phyloP scores from a whole-genome alignment of 169 alveolate species.

The Cardiosporidium cionae region DNA sequence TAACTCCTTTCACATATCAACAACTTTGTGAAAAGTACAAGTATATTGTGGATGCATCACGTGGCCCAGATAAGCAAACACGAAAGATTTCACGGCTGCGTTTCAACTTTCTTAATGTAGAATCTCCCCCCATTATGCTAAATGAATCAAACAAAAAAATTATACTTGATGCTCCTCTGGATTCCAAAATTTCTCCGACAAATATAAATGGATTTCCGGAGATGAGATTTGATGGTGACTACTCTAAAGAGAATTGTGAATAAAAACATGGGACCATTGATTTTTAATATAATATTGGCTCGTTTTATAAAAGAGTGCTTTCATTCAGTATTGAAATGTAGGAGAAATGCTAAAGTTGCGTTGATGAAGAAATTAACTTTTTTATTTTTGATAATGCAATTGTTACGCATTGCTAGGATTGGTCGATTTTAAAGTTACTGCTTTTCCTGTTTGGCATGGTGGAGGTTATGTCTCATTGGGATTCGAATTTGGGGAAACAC shows the following conservation, averaged over 20 bases:
- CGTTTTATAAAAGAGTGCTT: too few relatives aligned
- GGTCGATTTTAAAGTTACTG: background rate
- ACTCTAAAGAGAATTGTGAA: background rate
- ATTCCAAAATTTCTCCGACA: background rate
- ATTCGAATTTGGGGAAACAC: background rate
- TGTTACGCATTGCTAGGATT: too few relatives aligned
- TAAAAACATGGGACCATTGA: too few relatives aligned
- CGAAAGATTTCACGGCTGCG: background rate
- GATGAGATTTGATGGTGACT: background rate
- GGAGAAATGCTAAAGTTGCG: too few relatives aligned
- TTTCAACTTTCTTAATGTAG: background rate
- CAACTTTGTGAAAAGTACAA: background rate
- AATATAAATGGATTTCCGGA: background rate
- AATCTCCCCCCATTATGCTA: background rate
- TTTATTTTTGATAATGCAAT: too few relatives aligned
- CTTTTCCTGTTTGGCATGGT: slow-evolving; percentile 30
- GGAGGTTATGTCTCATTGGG: slow-evolving; percentile 20
- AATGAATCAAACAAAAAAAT: background rate
- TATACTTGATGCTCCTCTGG: background rate
- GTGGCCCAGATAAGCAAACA: background rate
- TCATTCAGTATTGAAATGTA: too few relatives aligned
- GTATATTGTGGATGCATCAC: background rate
- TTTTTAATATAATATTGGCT: too few relatives aligned
- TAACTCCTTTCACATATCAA: background rate
- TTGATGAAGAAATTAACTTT: too few relatives aligned